Percentiles rank a stretch among this genome's conserved stretches.
Evolutionary conservation across 2,329 filamentous ascomycete species (phyloP).

Genomic region (Ascocoryne sarcoides): DNA sequence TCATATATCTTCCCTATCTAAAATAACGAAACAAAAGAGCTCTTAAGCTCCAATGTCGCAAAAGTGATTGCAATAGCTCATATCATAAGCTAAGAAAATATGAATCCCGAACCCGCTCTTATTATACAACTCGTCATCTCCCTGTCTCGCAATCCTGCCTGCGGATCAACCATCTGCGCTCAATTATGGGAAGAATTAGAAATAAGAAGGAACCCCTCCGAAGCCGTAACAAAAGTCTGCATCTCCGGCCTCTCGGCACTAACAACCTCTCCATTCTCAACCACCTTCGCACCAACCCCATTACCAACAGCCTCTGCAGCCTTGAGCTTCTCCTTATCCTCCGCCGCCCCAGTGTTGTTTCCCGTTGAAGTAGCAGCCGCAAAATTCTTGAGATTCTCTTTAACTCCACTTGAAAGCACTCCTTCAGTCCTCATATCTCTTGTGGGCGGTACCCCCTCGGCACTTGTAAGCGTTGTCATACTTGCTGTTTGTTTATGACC

Average conservation of each 20-base stretch:
- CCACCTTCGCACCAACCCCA: constrained; percentile 3
- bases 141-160: too few species aligned
- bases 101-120: too few species aligned
- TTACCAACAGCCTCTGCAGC: constrained; percentile 1
- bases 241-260: constrained; percentile 33
- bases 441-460: constrained; percentile 21
- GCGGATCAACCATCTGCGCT: too few species aligned
- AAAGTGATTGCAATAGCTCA: too few species aligned
- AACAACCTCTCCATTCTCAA: constrained; percentile 16
- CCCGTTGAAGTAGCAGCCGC: constrained; percentile 4
- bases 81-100: too few species aligned
- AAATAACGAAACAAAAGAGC: too few species aligned
- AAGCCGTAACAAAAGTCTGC: constrained; percentile 47
- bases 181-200: too few species aligned
- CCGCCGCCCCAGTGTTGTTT: constrained; percentile 2
- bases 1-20: too few species aligned
- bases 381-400: constrained; percentile 7
- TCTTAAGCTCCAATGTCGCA: too few species aligned
- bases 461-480: constrained; percentile 53
- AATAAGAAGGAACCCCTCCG: constrained; percentile 7
- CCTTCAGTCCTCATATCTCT: constrained; percentile 15
- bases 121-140: too few species aligned
- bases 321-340: constrained; percentile 7
- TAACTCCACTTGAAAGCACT: constrained; percentile 13
- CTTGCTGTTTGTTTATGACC: constrained; percentile 52